Base-by-base conservation (phyloP, 257 asterid species). In the Salvia rosmarinus region DNA sequence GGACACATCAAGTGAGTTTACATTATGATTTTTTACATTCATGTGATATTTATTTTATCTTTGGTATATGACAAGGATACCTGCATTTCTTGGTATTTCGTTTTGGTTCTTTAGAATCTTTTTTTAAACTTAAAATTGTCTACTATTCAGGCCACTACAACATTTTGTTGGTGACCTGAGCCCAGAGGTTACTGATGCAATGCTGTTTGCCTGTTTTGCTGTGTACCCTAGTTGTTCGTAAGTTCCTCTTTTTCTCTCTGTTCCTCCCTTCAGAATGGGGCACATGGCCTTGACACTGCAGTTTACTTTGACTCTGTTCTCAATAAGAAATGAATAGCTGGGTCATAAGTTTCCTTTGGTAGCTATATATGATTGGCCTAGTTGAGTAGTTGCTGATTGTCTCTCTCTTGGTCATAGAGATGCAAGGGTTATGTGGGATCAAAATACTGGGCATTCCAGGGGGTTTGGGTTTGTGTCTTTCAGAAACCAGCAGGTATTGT, bases 361-460 rank as follows among this genome's bases (percentile, higher is more conserved):
- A 58, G 14, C 9, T 62, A 17, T 39, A 20, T 16, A 14, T 46
- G 37, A 35, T 39, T 60, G 68, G 39, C 72, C 20, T 67, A n/a
- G 51, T 78, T 32, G 61, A 42, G 51, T 37, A 54, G 66, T 44
- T 77, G 52, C 23, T 75, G 68, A 74, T 60, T 75, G 30, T 54
- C 51, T 74, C 74, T 81, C 17, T 66, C 13, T 57, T 81, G 76
- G 65, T 82, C 58, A 60, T 75, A 92, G 98, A 77, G 96, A 87
- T 81, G 97, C 96, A 11, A 87, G 91, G 88, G 97, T 91, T 54
- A 91, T 91, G 96, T 91, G 97, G 97, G 97, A 91, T 80, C 96
- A 87, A 82, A 89, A 86, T 79, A 91, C 96, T 67, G 93, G 95
- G 50, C 97, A 93, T 43, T 91, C 97, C 57, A 89, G 98, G 86